Base-by-base conservation (phyloP, 225 moss, liverwort and hornwort species). In the Polytrichum commune region DNA sequence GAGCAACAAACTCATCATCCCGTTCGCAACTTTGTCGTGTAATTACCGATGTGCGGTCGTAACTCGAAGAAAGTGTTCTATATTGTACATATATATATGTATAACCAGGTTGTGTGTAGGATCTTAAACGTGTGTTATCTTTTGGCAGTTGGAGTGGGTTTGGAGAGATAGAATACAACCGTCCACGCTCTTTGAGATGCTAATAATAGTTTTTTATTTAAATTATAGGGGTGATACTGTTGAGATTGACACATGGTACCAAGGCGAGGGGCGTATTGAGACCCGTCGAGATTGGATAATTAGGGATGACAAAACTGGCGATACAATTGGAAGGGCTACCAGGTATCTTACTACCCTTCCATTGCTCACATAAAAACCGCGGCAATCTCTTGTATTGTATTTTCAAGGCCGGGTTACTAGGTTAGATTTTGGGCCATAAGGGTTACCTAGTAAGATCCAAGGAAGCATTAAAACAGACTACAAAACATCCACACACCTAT, bases 201-300 rank as follows among this genome's bases (percentile, higher is more conserved):
- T 55, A 55, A 19, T 22, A 8, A 18, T 38, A 3, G 27, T 30
- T 26, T 60, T 65, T 1, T 26, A 35, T 22, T 16, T n/a, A 0
- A 30, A 0, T 54, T 63, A 35, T 68, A 80, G 80, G 80, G 80
- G 80, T 57, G 80, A 80, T 63, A 57, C 68, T 64, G 80, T 80
- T 27, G 75, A 75, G 75, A 80, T 80, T 71, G 75, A 80, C 28
- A 75, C 80, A n/a, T 80, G 80, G 80, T 71, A 71, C 61, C 71
- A 71, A 75, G 80, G 80, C 46, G 71, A 71, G 57, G 80, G 80
- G 19, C 71, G 72, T 29, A 80, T 71, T 64, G 80, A 72, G 32
- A 80, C 72, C 62, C 75, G 80, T 62, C 80, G 80, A 55, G 80
- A 80, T 64, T 80, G 80, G 80, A 63, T 80, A 24, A 68, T 80